phyloP scores from a whole-genome alignment of 192 early-diverging fungal genomes.

The Backusella morwellensis region DNA sequence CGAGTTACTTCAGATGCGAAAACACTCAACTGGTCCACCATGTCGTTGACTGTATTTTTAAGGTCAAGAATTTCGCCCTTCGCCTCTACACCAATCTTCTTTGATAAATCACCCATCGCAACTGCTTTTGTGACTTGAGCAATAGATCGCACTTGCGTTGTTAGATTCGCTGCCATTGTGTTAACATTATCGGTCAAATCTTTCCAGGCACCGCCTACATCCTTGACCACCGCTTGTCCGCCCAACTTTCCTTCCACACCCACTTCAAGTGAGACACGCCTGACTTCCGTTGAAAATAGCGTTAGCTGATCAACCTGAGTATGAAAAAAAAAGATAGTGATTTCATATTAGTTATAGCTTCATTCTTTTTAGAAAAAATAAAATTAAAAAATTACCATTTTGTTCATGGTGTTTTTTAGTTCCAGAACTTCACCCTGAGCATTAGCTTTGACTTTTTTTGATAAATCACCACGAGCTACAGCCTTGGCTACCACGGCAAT shows the following conservation, averaged over 20 bases:
- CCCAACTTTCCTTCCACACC: slow-evolving; percentile 66
- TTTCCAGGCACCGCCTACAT: slow-evolving; percentile 53
- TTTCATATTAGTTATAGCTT: not conserved
- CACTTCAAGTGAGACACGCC: slow-evolving; percentile 64
- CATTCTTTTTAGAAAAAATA: not conserved
- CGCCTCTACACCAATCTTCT: slow-evolving; percentile 49
- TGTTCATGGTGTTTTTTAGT: slow-evolving; percentile 63
- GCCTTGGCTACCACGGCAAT: slow-evolving; percentile 58
- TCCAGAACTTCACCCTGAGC: slow-evolving; percentile 59
- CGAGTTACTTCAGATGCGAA: slow-evolving; percentile 63
- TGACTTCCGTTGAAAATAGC: slow-evolving; percentile 56
- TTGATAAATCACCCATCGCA: slow-evolving; percentile 49
- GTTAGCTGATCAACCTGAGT: slow-evolving; percentile 49
- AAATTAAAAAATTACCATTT: slow-evolving; percentile 36
- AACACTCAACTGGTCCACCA: slow-evolving; percentile 55
- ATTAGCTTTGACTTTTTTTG: slow-evolving; percentile 51
- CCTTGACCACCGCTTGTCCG: slow-evolving; percentile 54
- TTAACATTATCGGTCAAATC: slow-evolving; percentile 61
- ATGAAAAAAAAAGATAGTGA: slow-evolving; percentile 26
- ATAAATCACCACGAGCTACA: slow-evolving; percentile 54
- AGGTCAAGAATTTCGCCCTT: slow-evolving; percentile 55
- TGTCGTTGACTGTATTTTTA: slow-evolving; percentile 61
- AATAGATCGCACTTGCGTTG: slow-evolving; percentile 53
- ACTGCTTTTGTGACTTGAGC: slow-evolving; percentile 54
- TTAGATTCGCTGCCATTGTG: slow-evolving; percentile 57